Conservation (phyloP, 805 yeast species). For the Suhomyces prunicola region DNA sequence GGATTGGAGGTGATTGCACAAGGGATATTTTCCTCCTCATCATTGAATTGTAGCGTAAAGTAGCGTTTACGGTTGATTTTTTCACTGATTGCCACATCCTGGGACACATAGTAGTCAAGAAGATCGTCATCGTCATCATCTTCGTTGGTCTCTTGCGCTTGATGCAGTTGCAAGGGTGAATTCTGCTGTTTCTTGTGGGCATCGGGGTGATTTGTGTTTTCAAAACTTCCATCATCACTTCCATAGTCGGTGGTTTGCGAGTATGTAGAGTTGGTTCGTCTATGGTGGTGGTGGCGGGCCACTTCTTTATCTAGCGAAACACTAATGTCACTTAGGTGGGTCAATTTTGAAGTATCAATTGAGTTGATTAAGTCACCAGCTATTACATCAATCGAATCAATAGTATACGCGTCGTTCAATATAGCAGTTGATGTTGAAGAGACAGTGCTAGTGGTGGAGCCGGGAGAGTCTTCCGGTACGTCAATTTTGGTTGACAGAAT, state of each 20-base stretch:
- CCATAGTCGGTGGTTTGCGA: neutral
- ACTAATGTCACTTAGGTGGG: slow-evolving; percentile 22
- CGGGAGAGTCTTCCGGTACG: slow-evolving; percentile 3
- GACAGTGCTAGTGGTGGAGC: neutral
- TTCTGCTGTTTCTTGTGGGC: neutral
- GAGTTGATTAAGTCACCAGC: slow-evolving; percentile 33
- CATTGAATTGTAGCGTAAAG: slow-evolving; percentile 49
- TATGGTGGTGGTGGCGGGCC: neutral
- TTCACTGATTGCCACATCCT: slow-evolving; percentile 24
- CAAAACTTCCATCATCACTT: neutral
- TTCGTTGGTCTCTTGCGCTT: slow-evolving; percentile 1
- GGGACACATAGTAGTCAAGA: slow-evolving; percentile 13
- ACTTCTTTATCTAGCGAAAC: slow-evolving; percentile 25
- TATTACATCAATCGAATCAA: slow-evolving; percentile 27
- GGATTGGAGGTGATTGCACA: slow-evolving; percentile 70
- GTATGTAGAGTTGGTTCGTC: neutral
- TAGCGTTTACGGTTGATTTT: slow-evolving; percentile 57
- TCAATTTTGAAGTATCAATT: slow-evolving; percentile 13
- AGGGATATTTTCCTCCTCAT: slow-evolving; percentile 52
- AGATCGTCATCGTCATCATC: slow-evolving; percentile 11
- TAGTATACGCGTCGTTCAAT: slow-evolving; percentile 10
- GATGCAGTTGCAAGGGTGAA: neutral
- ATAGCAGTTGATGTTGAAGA: neutral
- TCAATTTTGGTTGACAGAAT: slow-evolving; percentile 11
- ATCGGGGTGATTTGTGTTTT: neutral